Evolutionary conservation across 1,284 basidiomycete species (phyloP), one percentile per base, ranked within the genome.

Genomic region (Rhodotorula sp.): DNA sequence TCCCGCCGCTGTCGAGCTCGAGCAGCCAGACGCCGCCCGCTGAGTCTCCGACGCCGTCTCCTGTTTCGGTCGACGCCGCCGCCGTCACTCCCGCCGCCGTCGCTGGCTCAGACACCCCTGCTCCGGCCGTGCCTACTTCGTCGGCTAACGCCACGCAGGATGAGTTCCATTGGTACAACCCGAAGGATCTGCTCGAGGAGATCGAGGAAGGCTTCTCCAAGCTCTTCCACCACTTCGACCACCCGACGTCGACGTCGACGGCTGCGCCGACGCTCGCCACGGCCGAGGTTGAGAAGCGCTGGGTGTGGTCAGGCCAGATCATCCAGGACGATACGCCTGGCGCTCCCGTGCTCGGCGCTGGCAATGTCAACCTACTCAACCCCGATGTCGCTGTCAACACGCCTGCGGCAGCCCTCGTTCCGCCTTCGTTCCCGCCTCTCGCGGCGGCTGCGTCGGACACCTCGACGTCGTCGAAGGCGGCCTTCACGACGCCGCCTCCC

Each of bases 291-390:
- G 64, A 61, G 49, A 68, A 68, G 67, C 52, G 71, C 27, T 72
- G 63, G 62, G 67, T 72, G 3, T 72, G 71, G 71, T 54, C 59
- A 19, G 61, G 48, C 17, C 19, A 21, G 41, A 68, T 72, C 50
- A 68, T 72, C 25, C 71, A 68, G 64, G 71, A 72, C 41, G 71
- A 54, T 7, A 46, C 58, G 25, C 27, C 50, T 2, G 25, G 57
- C 45, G 66, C 54, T 13, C 70, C 70, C 42, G 41, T 62, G 13
- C n/a, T 67, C 54, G 70, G 66, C 17, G 14, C 7, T 5, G 49
- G 52, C 16, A 72, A 68, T 54, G 66, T 54, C 48, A 68, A 72
- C 53, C 49, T 52, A 4, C 49, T 68, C 25, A 52, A 19, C 44
- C 27, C 25, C 56, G 48, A 9, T 42, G 44, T 55, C 3, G 21